A percentile compares a stretch with the other conserved stretches of the same genome.
These are phyloP conservation scores for Fusarium bactridioides DNA, from an alignment of 2,329 filamentous ascomycete genomes.

Conservation along the genomic window DNA sequence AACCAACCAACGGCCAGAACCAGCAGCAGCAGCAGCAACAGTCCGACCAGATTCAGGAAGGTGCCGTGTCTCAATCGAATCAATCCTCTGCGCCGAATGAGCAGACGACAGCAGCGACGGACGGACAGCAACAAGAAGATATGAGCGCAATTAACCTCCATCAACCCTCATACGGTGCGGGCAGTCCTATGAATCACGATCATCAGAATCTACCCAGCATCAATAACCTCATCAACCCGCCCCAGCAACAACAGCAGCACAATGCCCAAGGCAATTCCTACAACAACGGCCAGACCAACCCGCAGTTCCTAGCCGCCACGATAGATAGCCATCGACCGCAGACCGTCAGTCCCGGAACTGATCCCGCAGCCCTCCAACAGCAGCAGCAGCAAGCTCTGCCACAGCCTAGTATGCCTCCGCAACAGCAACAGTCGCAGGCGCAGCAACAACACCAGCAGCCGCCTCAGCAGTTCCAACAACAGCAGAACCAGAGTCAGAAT, in stretches of 20 bases:
- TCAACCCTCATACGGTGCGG: conserved; percentile 38
- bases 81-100: conserved; percentile 27
- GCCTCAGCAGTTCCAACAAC: conserved; percentile 21
- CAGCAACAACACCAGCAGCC: conserved; percentile 40
- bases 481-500: conserved; percentile 19
- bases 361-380: conserved; percentile 47
- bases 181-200: conserved; percentile 49
- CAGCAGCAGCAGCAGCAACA: conserved; percentile 37
- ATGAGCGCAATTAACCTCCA: conserved; percentile 43
- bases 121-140: conserved; percentile 37
- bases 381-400: conserved; percentile 48
- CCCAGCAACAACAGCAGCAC: conserved; percentile 44
- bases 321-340: conserved; percentile 41
- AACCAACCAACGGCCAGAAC: conserved; percentile 19
- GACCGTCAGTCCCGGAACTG: conserved; percentile 50
- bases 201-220: conserved; percentile 80
- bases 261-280: conserved; percentile 51
- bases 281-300: conserved; percentile 35
- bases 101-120: conserved; percentile 28
- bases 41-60: conserved; percentile 37
- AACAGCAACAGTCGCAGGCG: conserved; percentile 41
- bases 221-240: conserved; percentile 79
- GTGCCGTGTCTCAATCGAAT: conserved; percentile 28
- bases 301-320: conserved; percentile 41
- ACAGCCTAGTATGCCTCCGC: conserved; percentile 43